phyloP scores from a whole-genome alignment of 371 early-diverging fungal species.

The Synchytrium microbalum region DNA sequence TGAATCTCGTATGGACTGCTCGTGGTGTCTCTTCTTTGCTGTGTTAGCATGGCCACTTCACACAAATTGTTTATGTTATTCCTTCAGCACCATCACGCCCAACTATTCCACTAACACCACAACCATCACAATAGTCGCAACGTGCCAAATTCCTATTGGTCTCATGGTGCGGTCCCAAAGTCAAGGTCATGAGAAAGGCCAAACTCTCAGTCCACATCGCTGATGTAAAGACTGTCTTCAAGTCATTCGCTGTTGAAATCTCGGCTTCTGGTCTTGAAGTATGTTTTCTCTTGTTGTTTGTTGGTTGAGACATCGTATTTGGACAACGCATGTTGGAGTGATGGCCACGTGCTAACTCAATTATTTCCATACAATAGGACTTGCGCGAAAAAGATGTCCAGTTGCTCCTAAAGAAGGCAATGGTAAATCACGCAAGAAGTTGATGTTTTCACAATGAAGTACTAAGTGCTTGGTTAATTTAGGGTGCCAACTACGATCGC shows the following conservation, averaged over 20 bases:
- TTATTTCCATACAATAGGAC: conserved; percentile 18
- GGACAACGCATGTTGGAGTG: not conserved
- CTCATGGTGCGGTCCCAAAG: conserved; percentile 71
- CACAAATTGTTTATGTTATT: too few species aligned
- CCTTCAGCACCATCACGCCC: too few species aligned
- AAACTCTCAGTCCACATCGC: conserved; percentile 74
- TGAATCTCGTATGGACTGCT: not conserved
- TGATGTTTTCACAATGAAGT: too few species aligned
- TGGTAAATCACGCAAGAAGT: too few species aligned
- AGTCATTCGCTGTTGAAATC: conserved; percentile 65
- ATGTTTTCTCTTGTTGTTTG: not conserved
- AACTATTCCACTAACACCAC: too few species aligned
- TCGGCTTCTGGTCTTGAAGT: conserved; percentile 47
- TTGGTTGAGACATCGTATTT: not conserved
- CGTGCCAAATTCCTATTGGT: conserved; percentile 42
- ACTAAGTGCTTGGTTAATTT: too few species aligned
- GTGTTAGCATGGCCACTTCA: too few species aligned
- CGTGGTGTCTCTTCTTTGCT: too few species aligned
- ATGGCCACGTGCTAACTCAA: not conserved
- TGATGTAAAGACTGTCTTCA: conserved; percentile 65
- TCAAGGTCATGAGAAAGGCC: conserved; percentile 81
- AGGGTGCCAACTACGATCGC: not conserved
- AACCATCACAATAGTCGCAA: conserved; percentile 28
- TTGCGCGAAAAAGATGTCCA: conserved; percentile 27
- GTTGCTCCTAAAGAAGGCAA: conserved; percentile 35